Percentiles rank a stretch among this genome's conserved stretches.
Evolutionary conservation across 176 grass and related monocot species (phyloP).

Genomic region (Zoysia japonica): DNA sequence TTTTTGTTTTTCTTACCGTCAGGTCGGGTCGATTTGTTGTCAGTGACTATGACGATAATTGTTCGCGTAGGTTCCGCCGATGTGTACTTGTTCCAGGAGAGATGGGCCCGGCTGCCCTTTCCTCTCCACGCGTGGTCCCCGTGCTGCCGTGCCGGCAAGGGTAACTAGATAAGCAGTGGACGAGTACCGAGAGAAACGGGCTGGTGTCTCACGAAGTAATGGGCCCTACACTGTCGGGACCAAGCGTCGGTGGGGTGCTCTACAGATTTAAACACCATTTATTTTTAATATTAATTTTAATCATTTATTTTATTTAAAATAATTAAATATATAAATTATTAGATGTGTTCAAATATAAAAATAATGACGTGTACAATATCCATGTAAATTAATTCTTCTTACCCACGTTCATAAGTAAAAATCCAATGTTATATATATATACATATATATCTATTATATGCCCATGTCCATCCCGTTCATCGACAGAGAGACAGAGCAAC

Average conservation of each 20-base stretch:
- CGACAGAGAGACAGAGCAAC: too few species aligned
- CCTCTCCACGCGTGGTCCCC: not conserved
- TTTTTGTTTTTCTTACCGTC: not conserved
- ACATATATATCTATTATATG: too few species aligned
- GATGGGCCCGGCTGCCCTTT: not conserved
- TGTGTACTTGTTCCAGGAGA: constrained; percentile 1
- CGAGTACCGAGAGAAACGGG: not conserved
- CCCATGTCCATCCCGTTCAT: too few species aligned
- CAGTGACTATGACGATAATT: rapidly evolving
- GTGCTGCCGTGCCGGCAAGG: not conserved
- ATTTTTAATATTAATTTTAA: too few species aligned
- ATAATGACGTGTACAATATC: too few species aligned
- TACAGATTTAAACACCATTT: too few species aligned
- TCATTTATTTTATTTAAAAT: too few species aligned
- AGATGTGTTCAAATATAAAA: too few species aligned
- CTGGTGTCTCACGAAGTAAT: not conserved
- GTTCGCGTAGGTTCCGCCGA: not conserved
- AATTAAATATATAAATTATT: too few species aligned
- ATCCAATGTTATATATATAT: too few species aligned
- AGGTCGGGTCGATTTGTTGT: not conserved
- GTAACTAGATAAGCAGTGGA: not conserved
- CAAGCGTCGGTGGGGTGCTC: not conserved
- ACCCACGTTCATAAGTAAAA: too few species aligned
- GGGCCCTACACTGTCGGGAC: rapidly evolving
- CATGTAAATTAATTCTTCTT: too few species aligned